phyloP scores from a whole-genome alignment of 805 yeast species.

The Candida broadrunensis region DNA sequence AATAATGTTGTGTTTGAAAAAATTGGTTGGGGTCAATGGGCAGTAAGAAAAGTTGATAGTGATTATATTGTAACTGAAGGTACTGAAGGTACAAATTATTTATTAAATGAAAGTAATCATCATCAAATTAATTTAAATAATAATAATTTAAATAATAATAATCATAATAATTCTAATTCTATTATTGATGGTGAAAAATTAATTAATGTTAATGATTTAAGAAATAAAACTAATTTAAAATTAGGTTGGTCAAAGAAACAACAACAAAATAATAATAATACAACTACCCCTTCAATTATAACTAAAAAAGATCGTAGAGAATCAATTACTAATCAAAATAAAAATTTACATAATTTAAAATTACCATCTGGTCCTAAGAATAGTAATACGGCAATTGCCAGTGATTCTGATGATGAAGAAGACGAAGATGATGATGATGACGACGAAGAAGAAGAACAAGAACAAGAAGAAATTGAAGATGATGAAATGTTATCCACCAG shows the following conservation, averaged over 20 bases:
- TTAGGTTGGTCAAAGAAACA: constrained; percentile 41
- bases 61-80: constrained; percentile 49
- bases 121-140: neutral
- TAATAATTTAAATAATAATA: neutral
- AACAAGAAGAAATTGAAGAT: constrained; percentile 20
- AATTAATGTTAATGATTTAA: constrained; percentile 29
- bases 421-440: constrained; percentile 20
- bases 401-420: constrained; percentile 30
- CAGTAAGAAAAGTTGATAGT: constrained; percentile 56
- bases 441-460: constrained; percentile 24
- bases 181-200: too few relatives aligned
- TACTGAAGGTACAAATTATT: constrained; percentile 14
- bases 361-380: constrained; percentile 39
- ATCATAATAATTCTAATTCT: neutral
- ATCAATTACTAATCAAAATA: constrained; percentile 46
- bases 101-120: neutral
- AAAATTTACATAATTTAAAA: constrained; percentile 44
- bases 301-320: constrained; percentile 37
- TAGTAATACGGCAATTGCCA: constrained; percentile 19
- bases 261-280: neutral
- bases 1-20: constrained; percentile 78
- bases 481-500: constrained; percentile 14
- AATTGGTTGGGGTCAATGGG: constrained; percentile 99
- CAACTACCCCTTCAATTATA: too few relatives aligned
- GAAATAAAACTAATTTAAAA: constrained; percentile 30